Evolutionary conservation across 2,329 filamentous ascomycete species (phyloP).

Genomic region (Exophiala spinifera): DNA sequence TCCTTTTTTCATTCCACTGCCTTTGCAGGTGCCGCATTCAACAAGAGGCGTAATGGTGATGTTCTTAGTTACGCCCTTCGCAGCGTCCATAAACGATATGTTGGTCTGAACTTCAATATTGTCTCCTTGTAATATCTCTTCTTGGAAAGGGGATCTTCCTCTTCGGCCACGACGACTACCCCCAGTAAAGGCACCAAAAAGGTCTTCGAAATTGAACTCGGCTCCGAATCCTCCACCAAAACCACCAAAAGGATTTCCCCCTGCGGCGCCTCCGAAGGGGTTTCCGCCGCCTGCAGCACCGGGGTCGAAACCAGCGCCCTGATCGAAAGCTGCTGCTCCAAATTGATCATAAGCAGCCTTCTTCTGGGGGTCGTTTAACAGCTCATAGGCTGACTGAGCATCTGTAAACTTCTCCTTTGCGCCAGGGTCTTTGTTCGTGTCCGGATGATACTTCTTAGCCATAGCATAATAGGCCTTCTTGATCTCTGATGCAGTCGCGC

Average conservation of each 20-base stretch:
- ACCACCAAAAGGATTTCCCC: constrained; percentile 34
- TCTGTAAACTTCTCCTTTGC: constrained; percentile 95
- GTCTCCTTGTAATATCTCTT: constrained; percentile 83
- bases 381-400: constrained; percentile 89
- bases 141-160: constrained; percentile 67
- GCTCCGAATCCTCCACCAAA: constrained; percentile 65
- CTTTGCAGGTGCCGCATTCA: constrained; percentile 76
- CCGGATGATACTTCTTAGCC: constrained; percentile 95
- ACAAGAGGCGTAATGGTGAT: constrained; percentile 79
- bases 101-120: constrained; percentile 92
- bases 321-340: constrained; percentile 72
- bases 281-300: constrained; percentile 58
- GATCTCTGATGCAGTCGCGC: constrained; percentile 79
- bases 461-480: constrained; percentile 98
- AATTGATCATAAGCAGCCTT: constrained; percentile 88
- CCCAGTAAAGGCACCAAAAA: constrained; percentile 82
- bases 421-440: constrained; percentile 92
- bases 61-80: constrained; percentile 85
- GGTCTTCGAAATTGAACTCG: constrained; percentile 93
- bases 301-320: constrained; percentile 73
- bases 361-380: constrained; percentile 90
- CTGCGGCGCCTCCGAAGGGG: constrained; percentile 59
- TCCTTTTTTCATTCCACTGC: constrained; percentile 80
- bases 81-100: constrained; percentile 94
- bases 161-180: constrained; percentile 54